These are phyloP conservation scores for Phaeosphaeriaceae sp. DNA, from an alignment of 2,329 filamentous ascomycete genomes.

Conservation along the genomic window DNA sequence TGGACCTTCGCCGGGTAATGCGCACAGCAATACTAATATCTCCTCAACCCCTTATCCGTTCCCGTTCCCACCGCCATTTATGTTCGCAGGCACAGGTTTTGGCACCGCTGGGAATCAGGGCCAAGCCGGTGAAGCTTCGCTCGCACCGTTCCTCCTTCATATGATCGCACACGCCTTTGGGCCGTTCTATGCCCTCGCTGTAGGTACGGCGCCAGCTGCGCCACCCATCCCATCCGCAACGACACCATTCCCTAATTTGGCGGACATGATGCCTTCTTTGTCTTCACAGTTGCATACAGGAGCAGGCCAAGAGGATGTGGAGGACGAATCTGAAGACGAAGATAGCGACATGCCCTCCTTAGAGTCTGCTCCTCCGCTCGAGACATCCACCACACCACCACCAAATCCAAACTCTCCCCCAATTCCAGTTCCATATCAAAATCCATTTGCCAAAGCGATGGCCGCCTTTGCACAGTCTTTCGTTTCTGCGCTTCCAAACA, in stretches of 20 bases:
- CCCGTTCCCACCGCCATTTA: background rate
- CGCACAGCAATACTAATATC: background rate
- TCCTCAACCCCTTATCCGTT: background rate
- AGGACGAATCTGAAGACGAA: background rate
- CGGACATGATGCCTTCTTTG: no score
- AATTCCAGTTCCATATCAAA: background rate
- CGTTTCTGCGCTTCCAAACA: background rate
- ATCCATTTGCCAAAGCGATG: background rate
- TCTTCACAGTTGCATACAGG: no score
- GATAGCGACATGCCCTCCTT: background rate
- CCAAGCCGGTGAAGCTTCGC: background rate
- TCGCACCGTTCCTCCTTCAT: background rate
- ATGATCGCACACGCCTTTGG: background rate
- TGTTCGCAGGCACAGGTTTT: background rate
- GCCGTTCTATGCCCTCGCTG: background rate
- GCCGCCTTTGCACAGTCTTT: background rate
- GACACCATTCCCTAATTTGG: no score
- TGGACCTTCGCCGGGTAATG: background rate
- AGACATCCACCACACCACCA: no score
- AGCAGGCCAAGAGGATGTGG: background rate
- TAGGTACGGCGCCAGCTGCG: no score
- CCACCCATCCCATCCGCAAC: no score
- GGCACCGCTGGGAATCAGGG: background rate
- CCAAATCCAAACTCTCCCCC: background rate
- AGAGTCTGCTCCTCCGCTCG: background rate